phyloP scores from a whole-genome alignment of 306 rosid genomes.

The Dalbergia cochinchinensis region DNA sequence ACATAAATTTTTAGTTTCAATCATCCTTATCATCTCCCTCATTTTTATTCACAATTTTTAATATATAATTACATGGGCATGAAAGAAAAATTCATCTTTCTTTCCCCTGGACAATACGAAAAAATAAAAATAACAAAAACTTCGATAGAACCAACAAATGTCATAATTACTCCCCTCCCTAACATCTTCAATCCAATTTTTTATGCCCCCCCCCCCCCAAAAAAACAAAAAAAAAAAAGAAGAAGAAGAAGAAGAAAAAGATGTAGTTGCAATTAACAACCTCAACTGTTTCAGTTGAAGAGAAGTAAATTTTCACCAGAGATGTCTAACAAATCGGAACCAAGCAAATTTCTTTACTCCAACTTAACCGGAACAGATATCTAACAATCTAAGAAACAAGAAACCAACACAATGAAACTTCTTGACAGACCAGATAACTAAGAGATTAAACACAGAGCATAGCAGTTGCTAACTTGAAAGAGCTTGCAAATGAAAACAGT shows the following conservation, averaged over 20 bases:
- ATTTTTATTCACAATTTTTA: background rate
- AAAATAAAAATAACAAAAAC: background rate
- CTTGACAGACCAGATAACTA: background rate
- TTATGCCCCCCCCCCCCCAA: too few relatives aligned
- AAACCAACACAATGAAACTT: background rate
- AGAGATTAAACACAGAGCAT: background rate
- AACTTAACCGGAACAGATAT: background rate
- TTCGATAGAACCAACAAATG: background rate
- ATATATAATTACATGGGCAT: background rate
- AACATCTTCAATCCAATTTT: background rate
- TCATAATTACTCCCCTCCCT: background rate
- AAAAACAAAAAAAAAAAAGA: too few relatives aligned
- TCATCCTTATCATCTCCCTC: background rate
- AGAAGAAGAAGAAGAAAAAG: background rate
- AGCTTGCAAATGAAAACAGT: conserved; percentile 7
- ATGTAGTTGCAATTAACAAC: background rate
- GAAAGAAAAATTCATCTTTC: background rate
- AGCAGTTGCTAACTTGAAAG: background rate
- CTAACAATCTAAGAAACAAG: background rate
- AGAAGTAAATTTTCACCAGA: background rate
- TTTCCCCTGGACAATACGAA: too few relatives aligned
- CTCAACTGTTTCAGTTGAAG: background rate
- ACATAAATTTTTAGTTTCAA: background rate
- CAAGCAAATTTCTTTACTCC: background rate
- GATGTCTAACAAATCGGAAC: conserved; percentile 5